These are phyloP conservation scores for Arthrobotrys megalospora DNA, from an alignment of 2,329 filamentous ascomycete species.

Conservation along the genomic window DNA sequence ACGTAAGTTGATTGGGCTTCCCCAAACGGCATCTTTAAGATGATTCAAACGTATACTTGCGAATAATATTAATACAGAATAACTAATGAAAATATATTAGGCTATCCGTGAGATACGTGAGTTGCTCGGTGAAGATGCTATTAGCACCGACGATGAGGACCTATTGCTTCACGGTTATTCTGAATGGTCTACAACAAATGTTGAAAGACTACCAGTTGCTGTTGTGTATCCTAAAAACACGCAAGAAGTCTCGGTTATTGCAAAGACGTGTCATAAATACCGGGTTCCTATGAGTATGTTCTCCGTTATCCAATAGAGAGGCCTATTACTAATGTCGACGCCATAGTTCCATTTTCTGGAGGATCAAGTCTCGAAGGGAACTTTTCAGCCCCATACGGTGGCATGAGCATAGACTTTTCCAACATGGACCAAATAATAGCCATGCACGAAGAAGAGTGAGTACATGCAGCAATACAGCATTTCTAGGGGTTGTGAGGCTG, in stretches of 20 bases:
- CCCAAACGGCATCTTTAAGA: not conserved
- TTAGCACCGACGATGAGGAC: slow-evolving; percentile 76
- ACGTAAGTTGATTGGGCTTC: slow-evolving; percentile 44
- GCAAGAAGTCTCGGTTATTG: slow-evolving; percentile 74
- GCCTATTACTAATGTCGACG: not conserved
- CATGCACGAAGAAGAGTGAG: slow-evolving; percentile 80
- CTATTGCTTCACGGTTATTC: slow-evolving; percentile 77
- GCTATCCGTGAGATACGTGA: slow-evolving; percentile 73
- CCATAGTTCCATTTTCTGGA: slow-evolving; percentile 80
- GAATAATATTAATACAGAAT: not conserved
- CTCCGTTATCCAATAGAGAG: not conserved
- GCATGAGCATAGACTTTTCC: slow-evolving; percentile 89
- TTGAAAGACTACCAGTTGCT: slow-evolving; percentile 75
- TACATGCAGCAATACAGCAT: slow-evolving; percentile 6
- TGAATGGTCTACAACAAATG: slow-evolving; percentile 77
- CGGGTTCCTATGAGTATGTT: slow-evolving; percentile 78
- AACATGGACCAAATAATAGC: slow-evolving; percentile 87
- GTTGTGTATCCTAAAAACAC: slow-evolving; percentile 77
- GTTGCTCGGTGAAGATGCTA: slow-evolving; percentile 72
- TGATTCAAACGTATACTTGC: not conserved
- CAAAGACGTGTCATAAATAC: slow-evolving; percentile 81
- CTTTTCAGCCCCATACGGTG: slow-evolving; percentile 87
- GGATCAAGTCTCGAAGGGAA: slow-evolving; percentile 91
- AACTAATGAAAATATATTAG: slow-evolving; percentile 66
- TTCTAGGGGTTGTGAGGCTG: slow-evolving; percentile 18